A percentile compares a stretch with the other conserved stretches of the same genome.
These are phyloP conservation scores for Phytopythium aichiense DNA, from an alignment of 352 stramenopile genomes.

Conservation along the genomic window DNA sequence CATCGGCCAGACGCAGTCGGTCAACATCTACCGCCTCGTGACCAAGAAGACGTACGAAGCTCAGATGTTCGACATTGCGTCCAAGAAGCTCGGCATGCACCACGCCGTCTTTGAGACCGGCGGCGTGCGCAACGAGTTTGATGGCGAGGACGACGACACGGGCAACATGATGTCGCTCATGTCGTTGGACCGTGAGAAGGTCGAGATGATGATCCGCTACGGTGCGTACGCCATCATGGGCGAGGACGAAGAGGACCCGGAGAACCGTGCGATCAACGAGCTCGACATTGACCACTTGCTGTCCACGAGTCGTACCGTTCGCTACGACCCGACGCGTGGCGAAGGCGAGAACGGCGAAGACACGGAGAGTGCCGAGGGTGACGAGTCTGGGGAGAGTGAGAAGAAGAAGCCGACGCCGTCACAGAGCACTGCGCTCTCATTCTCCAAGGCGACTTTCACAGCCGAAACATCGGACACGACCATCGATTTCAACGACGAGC, in stretches of 20 bases:
- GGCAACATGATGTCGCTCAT: conserved; percentile 91
- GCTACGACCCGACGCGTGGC: conserved; percentile 74
- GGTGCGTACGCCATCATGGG: conserved; percentile 97
- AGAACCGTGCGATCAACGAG: conserved; percentile 88
- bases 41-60: conserved; percentile 99
- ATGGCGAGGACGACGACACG: conserved; percentile 92
- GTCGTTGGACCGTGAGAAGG: conserved; percentile 96
- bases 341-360: conserved; percentile 38
- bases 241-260: conserved; percentile 94
- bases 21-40: conserved; percentile 99
- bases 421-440: conserved; percentile 72
- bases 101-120: conserved; percentile 97
- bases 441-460: conserved; percentile 87
- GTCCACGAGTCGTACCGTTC: conserved; percentile 82
- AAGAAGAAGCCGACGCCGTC: conserved; percentile 31
- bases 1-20: conserved; percentile 99
- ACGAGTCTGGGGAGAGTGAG: conserved; percentile 16
- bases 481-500: conserved; percentile 90
- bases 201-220: conserved; percentile 97
- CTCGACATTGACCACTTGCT: conserved; percentile 87
- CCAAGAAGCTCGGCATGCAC: conserved; percentile 98
- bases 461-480: conserved; percentile 82
- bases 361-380: conserved; percentile 32
- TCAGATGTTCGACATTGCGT: conserved; percentile 99
- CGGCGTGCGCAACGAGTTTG: conserved; percentile 90